phyloP scores from a whole-genome alignment of 2,329 filamentous ascomycete species.

The Cladorrhinum sp. region DNA sequence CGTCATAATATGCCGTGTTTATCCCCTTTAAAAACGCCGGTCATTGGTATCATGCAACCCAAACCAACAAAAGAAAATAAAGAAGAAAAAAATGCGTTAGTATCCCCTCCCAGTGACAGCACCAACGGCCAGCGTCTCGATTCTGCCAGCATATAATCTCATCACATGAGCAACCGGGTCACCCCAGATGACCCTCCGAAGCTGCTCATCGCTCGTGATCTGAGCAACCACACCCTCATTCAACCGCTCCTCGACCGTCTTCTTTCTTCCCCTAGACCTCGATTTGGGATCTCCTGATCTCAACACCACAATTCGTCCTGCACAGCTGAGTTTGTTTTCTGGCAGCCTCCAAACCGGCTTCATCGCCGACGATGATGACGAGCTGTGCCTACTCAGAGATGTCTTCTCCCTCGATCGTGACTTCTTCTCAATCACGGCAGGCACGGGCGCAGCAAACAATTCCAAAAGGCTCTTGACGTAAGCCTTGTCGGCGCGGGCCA shows the following conservation, averaged over 20 bases:
- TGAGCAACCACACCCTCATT: constrained; percentile 65
- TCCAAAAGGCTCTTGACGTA: constrained; percentile 72
- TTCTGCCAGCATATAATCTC: constrained; percentile 69
- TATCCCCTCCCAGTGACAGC: constrained; percentile 54
- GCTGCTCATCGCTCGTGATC: constrained; percentile 62
- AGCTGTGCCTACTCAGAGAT: constrained; percentile 18
- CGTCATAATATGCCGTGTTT: background rate
- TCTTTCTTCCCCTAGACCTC: constrained; percentile 41
- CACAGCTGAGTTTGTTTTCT: constrained; percentile 63
- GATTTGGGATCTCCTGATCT: constrained; percentile 46
- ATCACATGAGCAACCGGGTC: constrained; percentile 80
- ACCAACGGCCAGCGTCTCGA: constrained; percentile 68
- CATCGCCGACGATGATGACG: constrained; percentile 10
- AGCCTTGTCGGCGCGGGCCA: constrained; percentile 70
- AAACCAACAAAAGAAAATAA: background rate
- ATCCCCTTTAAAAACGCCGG: background rate
- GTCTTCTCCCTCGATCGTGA: constrained; percentile 19
- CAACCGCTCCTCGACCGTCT: constrained; percentile 49
- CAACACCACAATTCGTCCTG: constrained; percentile 66
- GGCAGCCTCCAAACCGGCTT: constrained; percentile 63
- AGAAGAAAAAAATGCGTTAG: constrained; percentile 10
- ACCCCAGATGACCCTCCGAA: constrained; percentile 73
- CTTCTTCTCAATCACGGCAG: constrained; percentile 30
- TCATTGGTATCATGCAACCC: constrained; percentile 5
- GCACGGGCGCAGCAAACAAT: constrained; percentile 62